phyloP scores from a whole-genome alignment of 768 basidiomycete genomes.

The Hypholoma fasciculare region DNA sequence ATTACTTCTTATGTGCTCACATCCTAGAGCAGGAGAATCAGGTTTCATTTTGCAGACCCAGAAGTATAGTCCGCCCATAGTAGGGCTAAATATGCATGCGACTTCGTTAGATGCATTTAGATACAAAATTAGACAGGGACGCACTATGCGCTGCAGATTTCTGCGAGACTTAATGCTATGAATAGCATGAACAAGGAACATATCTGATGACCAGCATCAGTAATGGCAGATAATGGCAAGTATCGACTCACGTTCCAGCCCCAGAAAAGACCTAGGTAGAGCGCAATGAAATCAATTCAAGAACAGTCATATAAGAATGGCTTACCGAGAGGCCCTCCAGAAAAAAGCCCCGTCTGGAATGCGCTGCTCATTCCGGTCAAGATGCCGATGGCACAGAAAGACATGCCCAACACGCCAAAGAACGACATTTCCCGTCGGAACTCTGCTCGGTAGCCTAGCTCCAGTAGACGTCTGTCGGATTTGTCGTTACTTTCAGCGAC shows the following conservation, averaged over 20 bases:
- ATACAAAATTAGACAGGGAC: slow-evolving; percentile 13
- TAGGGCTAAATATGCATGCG: slow-evolving; percentile 33
- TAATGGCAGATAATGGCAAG: neutral
- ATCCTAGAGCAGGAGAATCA: slow-evolving; percentile 50
- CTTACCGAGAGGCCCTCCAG: slow-evolving; percentile 52
- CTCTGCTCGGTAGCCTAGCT: slow-evolving; percentile 55
- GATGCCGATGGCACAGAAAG: slow-evolving; percentile 61
- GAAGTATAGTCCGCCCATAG: slow-evolving; percentile 61
- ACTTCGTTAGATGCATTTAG: neutral
- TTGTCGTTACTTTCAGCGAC: slow-evolving; percentile 6
- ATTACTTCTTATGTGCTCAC: slow-evolving; percentile 26
- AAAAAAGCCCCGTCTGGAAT: slow-evolving; percentile 59
- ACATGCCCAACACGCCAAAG: slow-evolving; percentile 59
- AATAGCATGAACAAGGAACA: slow-evolving; percentile 61
- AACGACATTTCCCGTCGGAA: slow-evolving; percentile 61
- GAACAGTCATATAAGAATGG: neutral
- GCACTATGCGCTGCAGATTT: slow-evolving; percentile 60
- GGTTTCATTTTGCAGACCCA: slow-evolving; percentile 67
- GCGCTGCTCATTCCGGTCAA: slow-evolving; percentile 62
- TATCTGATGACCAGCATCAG: slow-evolving; percentile 28
- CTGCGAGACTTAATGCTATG: slow-evolving; percentile 55
- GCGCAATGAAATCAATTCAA: neutral
- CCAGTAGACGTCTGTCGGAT: slow-evolving; percentile 35
- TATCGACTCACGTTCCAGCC: slow-evolving; percentile 51
- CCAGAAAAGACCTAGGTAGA: slow-evolving; percentile 46